Evolutionary conservation across 108 stramenopile genomes (phyloP).

Genomic region (Fistulifera pelliculosa): DNA sequence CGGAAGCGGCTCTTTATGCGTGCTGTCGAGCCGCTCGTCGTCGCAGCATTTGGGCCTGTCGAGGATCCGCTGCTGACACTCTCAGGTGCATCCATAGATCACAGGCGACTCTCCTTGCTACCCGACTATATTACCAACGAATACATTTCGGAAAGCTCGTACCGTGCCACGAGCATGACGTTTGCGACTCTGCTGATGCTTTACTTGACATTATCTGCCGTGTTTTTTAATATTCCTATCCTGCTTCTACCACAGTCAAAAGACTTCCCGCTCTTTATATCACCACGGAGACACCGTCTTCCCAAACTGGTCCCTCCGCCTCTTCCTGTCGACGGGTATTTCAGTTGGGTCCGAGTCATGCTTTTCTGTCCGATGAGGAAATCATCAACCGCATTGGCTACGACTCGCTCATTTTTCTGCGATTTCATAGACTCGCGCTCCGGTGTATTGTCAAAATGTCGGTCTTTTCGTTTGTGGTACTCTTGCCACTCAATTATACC

Average conservation of each 20-base stretch:
- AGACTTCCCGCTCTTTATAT: slow-evolving; percentile 77
- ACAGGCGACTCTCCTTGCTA: slow-evolving; percentile 62
- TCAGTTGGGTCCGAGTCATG: slow-evolving; percentile 49
- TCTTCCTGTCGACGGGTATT: slow-evolving; percentile 59
- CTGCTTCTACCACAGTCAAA: slow-evolving; percentile 86
- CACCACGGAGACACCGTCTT: slow-evolving; percentile 74
- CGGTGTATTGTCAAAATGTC: slow-evolving; percentile 86
- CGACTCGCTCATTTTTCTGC: slow-evolving; percentile 77
- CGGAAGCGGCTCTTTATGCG: slow-evolving; percentile 58
- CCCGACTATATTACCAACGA: slow-evolving; percentile 67
- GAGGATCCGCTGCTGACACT: slow-evolving; percentile 9
- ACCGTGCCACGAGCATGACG: slow-evolving; percentile 61
- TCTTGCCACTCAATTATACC: slow-evolving; percentile 81
- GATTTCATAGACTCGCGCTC: slow-evolving; percentile 81
- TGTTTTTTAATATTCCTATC: slow-evolving; percentile 62
- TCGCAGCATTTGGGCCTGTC: slow-evolving; percentile 47
- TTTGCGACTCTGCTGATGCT: slow-evolving; percentile 72
- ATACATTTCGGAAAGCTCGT: slow-evolving; percentile 8
- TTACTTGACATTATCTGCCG: slow-evolving; percentile 44
- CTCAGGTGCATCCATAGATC: slow-evolving; percentile 6
- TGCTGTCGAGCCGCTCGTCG: slow-evolving; percentile 71
- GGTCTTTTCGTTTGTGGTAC: slow-evolving; percentile 71
- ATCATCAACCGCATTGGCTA: slow-evolving; percentile 85
- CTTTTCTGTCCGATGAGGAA: slow-evolving; percentile 80
- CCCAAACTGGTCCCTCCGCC: slow-evolving; percentile 81